These are phyloP conservation scores for Epichloe scottii DNA, from an alignment of 2,329 filamentous ascomycete species.

Conservation along the genomic window DNA sequence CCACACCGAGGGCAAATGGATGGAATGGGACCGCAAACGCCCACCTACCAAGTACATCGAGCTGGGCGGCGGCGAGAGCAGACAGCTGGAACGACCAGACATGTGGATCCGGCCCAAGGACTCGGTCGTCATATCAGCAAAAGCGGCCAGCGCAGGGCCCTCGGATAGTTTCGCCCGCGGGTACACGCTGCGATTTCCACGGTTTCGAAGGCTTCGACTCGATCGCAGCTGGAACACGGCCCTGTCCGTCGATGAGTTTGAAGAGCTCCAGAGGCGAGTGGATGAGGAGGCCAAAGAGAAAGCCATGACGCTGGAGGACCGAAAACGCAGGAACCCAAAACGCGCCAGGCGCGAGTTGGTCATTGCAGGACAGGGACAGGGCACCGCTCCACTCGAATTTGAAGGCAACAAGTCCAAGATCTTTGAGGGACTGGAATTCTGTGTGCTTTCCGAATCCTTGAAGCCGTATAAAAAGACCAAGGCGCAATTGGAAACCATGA, in stretches of 20 bases:
- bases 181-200: conserved; percentile 77
- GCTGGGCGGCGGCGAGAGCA: conserved; percentile 60
- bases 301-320: conserved; percentile 64
- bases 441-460: conserved; percentile 64
- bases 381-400: conserved; percentile 25
- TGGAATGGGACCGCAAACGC: conserved; percentile 64
- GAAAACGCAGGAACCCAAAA: conserved; percentile 40
- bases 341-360: conserved; percentile 55
- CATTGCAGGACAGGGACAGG: conserved; percentile 58
- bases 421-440: conserved; percentile 70
- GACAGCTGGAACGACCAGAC: conserved; percentile 68
- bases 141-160: conserved; percentile 64
- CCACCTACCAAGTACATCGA: conserved; percentile 71
- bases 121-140: conserved; percentile 77
- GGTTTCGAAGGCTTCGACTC: conserved; percentile 69
- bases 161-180: conserved; percentile 69
- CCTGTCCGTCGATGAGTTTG: conserved; percentile 66
- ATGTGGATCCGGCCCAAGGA: conserved; percentile 87
- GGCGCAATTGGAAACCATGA: conserved; percentile 61
- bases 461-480: conserved; percentile 64
- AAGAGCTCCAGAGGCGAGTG: conserved; percentile 53
- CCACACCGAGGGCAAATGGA: conserved; percentile 84
- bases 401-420: conserved; percentile 46
- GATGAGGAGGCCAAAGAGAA: conserved; percentile 63
- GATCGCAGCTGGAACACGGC: conserved; percentile 78